Percentiles rank a stretch among this genome's conserved stretches.
These are phyloP conservation scores for Solanum verrucosum DNA, from an alignment of 257 asterid genomes.

Conservation along the genomic window DNA sequence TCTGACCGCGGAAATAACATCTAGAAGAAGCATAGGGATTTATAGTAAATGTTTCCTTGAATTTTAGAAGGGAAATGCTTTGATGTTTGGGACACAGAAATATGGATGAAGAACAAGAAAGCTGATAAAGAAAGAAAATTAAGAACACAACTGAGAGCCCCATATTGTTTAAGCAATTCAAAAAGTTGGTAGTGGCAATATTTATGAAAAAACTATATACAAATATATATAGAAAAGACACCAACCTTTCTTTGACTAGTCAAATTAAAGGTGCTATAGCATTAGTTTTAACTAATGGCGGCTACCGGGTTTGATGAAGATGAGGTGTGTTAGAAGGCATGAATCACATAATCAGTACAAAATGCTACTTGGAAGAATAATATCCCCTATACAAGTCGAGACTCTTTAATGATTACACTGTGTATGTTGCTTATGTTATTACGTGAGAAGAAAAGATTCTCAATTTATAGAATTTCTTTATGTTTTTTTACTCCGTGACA, in stretches of 20 bases:
- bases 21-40: neutral
- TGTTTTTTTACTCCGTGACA: fast-evolving
- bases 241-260: neutral
- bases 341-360: fast-evolving
- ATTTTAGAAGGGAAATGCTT: neutral
- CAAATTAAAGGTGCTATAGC: neutral
- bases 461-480: neutral
- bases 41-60: neutral
- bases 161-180: neutral
- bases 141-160: neutral
- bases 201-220: neutral
- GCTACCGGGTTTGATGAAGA: neutral
- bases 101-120: conserved; percentile 1
- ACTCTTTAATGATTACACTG: too few species aligned
- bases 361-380: neutral
- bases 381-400: neutral
- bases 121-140: neutral
- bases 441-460: too few species aligned
- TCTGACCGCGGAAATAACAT: neutral
- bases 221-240: neutral
- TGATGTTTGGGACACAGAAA: neutral
- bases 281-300: neutral
- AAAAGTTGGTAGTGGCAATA: neutral
- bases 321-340: fast-evolving
- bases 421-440: too few species aligned